Base-by-base conservation (phyloP, 495 filamentous ascomycete species). In the Cercophora scortea region DNA sequence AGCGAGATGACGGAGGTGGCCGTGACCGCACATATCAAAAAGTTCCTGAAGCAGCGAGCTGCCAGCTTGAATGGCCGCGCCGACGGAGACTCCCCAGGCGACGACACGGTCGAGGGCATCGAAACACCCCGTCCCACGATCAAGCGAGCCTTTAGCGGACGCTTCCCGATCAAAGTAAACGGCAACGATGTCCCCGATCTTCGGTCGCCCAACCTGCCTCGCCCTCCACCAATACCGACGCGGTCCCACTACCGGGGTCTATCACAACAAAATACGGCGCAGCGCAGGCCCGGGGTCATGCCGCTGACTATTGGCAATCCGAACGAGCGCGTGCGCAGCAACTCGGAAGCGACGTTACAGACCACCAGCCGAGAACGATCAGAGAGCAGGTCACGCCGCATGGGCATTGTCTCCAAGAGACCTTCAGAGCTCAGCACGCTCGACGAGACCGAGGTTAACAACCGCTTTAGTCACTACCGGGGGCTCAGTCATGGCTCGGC, bases 271-370 rank as follows among this genome's bases (percentile, higher is more conserved):
- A 84, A 79, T 47, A 72, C 78, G 2, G 71, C 71, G 9, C 71
- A 82, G 25, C 81, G 83, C 43, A 73, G 87, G 50, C 88, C 90
- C 4, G 80, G 80, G 13, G 72, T 88, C 32, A 78, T 83, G 61
- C 87, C 88, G 35, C 70, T 89, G 35, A 73, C 79, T 10, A 79
- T 85, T 43, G 76, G 79, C 9, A 92, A 85, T 52, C 67, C 73
- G n/a, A 83, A 80, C 61, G 92, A 97, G 61, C 81, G 90, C 19
- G 82, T 88, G 42, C 82, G 92, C 42, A 95, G 90, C 58, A 93
- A 95, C 57, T 95, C 89, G 52, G 92, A 97, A 64, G 90, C 87
- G 18, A 75, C 89, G 13, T 77, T 88, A 35, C 73, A 72, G 38
- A 63, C 66, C 7, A 56, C 67, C 18, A 64, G 67, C 17, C 78